phyloP scores from a whole-genome alignment of 2,329 filamentous ascomycete genomes.

The Nemania bipapillata region DNA sequence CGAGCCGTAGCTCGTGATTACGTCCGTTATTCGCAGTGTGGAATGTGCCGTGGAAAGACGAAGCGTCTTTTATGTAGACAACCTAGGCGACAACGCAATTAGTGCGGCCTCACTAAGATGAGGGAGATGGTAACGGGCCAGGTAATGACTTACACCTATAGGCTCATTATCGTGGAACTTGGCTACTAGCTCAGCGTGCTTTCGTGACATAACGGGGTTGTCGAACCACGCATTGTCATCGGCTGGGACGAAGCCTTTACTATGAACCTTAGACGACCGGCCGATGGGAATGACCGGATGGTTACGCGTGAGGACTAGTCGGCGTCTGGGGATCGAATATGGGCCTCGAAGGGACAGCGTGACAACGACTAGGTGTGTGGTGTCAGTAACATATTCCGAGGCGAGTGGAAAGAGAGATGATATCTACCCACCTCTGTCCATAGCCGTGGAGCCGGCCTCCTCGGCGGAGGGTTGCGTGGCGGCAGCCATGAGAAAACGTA shows the following conservation, averaged over 20 bases:
- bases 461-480: conserved; percentile 6
- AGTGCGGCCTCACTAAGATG: conserved; percentile 3
- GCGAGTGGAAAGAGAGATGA: background rate
- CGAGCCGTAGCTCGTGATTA: conserved; percentile 44
- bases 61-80: conserved; percentile 59
- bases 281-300: conserved; percentile 53
- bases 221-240: conserved; percentile 73
- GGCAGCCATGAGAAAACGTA: conserved; percentile 24
- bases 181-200: conserved; percentile 68
- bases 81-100: conserved; percentile 49
- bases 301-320: conserved; percentile 47
- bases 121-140: background rate
- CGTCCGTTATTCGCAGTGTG: conserved; percentile 51
- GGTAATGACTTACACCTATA: conserved; percentile 25
- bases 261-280: conserved; percentile 58
- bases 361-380: conserved; percentile 38
- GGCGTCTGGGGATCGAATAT: conserved; percentile 42
- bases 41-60: conserved; percentile 66
- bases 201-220: conserved; percentile 75
- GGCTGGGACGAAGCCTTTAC: conserved; percentile 56
- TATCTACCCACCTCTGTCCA: conserved; percentile 37
- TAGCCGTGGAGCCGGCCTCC: conserved; percentile 18
- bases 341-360: conserved; percentile 15
- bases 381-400: conserved; percentile 26
- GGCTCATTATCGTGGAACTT: conserved; percentile 51